These are phyloP conservation scores for Rosa hybrid DNA, from an alignment of 331 rosid genomes.

Conservation along the genomic window DNA sequence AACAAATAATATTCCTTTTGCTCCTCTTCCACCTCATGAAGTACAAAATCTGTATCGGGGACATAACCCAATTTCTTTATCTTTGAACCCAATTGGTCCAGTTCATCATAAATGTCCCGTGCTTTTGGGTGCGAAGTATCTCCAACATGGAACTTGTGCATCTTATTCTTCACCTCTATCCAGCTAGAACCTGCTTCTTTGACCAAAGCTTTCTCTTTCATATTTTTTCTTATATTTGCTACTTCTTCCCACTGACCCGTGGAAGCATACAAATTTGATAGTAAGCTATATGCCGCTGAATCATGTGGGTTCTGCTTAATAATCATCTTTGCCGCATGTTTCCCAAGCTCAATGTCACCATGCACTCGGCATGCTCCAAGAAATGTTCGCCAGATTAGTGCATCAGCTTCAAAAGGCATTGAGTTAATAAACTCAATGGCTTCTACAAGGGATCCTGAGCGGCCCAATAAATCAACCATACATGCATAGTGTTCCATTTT, in stretches of 20 bases:
- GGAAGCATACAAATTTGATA: constrained; percentile 29
- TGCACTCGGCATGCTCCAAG: constrained; percentile 33
- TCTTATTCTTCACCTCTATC: constrained; percentile 23
- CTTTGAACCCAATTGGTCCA: constrained; percentile 5
- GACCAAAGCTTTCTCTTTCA: constrained; percentile 25
- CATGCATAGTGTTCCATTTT: constrained; percentile 38
- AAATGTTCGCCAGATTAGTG: constrained; percentile 33
- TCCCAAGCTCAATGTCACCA: constrained; percentile 26
- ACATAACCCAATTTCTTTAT: constrained; percentile 26
- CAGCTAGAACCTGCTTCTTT: constrained; percentile 33
- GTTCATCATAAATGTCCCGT: constrained; percentile 23
- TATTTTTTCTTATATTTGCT: constrained; percentile 21
- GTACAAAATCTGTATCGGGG: constrained; percentile 26
- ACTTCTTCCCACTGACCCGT: constrained; percentile 27
- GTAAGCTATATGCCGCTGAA: constrained; percentile 26
- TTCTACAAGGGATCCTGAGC: constrained; percentile 26
- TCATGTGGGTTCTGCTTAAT: constrained; percentile 25
- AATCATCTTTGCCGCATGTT: constrained; percentile 25
- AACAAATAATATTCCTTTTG: constrained; percentile 21
- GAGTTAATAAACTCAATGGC: constrained; percentile 30
- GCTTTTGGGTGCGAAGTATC: constrained; percentile 27
- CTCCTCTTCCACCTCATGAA: constrained; percentile 26
- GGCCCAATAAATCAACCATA: constrained; percentile 26
- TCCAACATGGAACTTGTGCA: constrained; percentile 32
- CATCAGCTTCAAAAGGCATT: constrained; percentile 28